A percentile compares a stretch with the other conserved stretches of the same genome.
phyloP scores from a whole-genome alignment of 768 basidiomycete species.

The Sutorius australiensis region DNA sequence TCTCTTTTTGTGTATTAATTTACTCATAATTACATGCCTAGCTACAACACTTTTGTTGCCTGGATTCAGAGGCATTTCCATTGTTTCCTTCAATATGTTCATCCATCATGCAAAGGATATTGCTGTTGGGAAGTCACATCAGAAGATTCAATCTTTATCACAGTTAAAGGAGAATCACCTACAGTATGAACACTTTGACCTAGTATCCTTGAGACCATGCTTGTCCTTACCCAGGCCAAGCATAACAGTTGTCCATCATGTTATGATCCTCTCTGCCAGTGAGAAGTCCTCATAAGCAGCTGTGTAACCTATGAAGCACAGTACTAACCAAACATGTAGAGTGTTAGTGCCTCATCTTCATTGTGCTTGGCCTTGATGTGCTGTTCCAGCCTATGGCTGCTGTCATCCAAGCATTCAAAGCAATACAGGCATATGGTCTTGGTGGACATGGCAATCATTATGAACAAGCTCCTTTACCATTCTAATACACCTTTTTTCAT shows the following conservation, averaged over 20 bases:
- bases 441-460: neutral
- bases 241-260: neutral
- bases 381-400: neutral
- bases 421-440: neutral
- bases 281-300: neutral
- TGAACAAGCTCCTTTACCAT: neutral
- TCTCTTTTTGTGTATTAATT: too few species aligned
- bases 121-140: too few species aligned
- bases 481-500: neutral
- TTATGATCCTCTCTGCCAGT: neutral
- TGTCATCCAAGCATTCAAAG: neutral
- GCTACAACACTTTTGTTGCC: too few species aligned
- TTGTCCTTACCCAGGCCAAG: too few species aligned
- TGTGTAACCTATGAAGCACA: neutral
- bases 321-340: neutral
- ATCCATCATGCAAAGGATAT: too few species aligned
- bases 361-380: neutral
- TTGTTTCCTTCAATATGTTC: too few species aligned
- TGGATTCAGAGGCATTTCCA: too few species aligned
- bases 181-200: too few species aligned
- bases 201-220: too few species aligned
- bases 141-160: too few species aligned
- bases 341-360: neutral
- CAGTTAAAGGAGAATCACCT: too few species aligned
- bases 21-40: too few species aligned